A percentile compares a stretch with the other conserved stretches of the same genome.
Conservation (phyloP, 2,329 filamentous ascomycete species). For the Penicillium sp. region DNA sequence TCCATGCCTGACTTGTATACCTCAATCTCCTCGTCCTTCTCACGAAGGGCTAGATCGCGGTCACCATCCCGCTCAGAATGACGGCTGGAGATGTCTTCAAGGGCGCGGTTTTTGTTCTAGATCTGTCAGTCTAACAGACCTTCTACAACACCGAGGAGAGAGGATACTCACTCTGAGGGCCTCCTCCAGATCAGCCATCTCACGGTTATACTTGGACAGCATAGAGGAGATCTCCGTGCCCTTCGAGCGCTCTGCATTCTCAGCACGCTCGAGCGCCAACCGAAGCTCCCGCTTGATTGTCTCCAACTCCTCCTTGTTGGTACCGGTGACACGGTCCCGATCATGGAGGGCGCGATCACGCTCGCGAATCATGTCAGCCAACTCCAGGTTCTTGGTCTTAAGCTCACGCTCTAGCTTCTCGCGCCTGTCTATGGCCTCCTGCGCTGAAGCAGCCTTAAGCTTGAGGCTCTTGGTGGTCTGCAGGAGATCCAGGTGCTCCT, state of each 20-base stretch:
- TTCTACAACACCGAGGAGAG: not conserved
- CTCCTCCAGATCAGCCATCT: constrained; percentile 95
- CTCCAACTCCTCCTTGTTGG: constrained; percentile 87
- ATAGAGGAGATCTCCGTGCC: constrained; percentile 91
- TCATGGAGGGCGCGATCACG: constrained; percentile 90
- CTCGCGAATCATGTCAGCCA: constrained; percentile 98
- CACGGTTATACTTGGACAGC: constrained; percentile 92
- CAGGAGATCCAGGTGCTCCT: constrained; percentile 89
- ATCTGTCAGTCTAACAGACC: constrained; percentile 9
- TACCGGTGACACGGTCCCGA: constrained; percentile 78
- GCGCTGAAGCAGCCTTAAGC: constrained; percentile 91
- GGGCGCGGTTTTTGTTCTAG: constrained; percentile 77
- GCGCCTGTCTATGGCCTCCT: constrained; percentile 89
- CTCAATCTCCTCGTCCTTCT: constrained; percentile 96
- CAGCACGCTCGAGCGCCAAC: constrained; percentile 83
- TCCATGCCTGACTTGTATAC: constrained; percentile 99
- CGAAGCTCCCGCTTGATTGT: constrained; percentile 91
- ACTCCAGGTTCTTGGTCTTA: constrained; percentile 98
- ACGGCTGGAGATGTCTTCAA: constrained; percentile 78
- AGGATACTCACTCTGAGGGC: constrained; percentile 56
- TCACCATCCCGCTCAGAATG: constrained; percentile 77
- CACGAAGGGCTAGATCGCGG: constrained; percentile 75
- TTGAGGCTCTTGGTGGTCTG: constrained; percentile 96
- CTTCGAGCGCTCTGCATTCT: constrained; percentile 88
- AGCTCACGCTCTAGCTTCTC: constrained; percentile 96